phyloP scores from a whole-genome alignment of 352 stramenopile genomes.

The Globisporangium takayamanum region DNA sequence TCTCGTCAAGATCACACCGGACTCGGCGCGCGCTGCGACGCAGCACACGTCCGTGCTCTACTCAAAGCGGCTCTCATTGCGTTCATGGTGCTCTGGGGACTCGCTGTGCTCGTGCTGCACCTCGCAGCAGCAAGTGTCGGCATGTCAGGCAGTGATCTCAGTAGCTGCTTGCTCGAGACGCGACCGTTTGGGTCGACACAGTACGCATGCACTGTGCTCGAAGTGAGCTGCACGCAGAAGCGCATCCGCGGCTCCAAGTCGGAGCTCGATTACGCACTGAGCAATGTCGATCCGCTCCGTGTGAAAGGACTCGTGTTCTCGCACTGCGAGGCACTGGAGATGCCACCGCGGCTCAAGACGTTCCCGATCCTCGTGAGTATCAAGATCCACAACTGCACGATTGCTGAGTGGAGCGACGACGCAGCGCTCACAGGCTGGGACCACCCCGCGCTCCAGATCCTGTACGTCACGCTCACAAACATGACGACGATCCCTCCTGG shows the following conservation, averaged over 20 bases:
- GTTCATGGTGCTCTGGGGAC: constrained; percentile 8
- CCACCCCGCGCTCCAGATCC: not conserved
- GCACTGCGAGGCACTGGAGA: constrained; percentile 11
- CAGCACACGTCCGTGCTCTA: not conserved
- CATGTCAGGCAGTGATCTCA: not conserved
- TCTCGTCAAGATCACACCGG: not conserved
- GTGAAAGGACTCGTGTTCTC: constrained; percentile 11
- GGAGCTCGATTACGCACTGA: constrained; percentile 1
- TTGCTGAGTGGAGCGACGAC: constrained; percentile 8
- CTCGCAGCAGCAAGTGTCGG: constrained; percentile 1
- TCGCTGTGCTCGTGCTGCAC: constrained; percentile 6
- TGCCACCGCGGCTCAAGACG: constrained; percentile 3
- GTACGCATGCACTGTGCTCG: constrained; percentile 13
- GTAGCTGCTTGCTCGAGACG: constrained; percentile 17
- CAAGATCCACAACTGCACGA: constrained; percentile 20
- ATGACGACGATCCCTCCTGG: constrained; percentile 9
- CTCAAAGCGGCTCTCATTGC: constrained; percentile 4
- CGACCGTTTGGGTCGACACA: constrained; percentile 5
- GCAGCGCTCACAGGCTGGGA: constrained; percentile 1
- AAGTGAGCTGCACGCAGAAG: constrained; percentile 15
- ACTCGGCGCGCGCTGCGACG: not conserved
- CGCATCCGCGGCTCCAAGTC: not conserved
- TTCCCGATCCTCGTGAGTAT: constrained; percentile 13
- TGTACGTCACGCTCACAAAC: not conserved
- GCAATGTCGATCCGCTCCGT: not conserved